Conservation (phyloP, 441 rosid genomes). For the Mallotus japonicus region DNA sequence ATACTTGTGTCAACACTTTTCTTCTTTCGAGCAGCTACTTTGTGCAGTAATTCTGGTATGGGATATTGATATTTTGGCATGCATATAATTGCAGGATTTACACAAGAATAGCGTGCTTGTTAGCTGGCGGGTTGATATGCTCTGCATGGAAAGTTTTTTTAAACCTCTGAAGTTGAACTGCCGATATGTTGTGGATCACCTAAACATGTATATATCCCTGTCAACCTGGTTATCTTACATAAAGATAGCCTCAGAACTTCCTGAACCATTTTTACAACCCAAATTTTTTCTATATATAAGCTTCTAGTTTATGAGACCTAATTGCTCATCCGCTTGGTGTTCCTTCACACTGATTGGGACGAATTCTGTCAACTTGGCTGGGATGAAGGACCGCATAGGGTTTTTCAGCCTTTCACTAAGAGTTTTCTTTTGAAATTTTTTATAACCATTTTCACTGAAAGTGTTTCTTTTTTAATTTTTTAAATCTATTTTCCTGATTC, state of each 20-base stretch:
- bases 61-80: conserved; percentile 71
- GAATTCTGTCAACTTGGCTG: conserved; percentile 18
- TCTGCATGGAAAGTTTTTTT: conserved; percentile 65
- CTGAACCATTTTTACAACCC: conserved; percentile 12
- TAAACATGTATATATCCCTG: conserved; percentile 29
- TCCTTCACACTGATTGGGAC: conserved; percentile 18
- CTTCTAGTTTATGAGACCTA: conserved; percentile 17
- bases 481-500: background rate
- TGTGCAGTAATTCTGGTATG: conserved; percentile 34
- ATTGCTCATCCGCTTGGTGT: background rate
- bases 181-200: conserved; percentile 41
- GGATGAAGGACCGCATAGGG: background rate
- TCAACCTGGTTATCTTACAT: conserved; percentile 29
- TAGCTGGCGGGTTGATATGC: conserved; percentile 79
- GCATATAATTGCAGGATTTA: conserved; percentile 72
- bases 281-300: conserved; percentile 4
- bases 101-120: conserved; percentile 71
- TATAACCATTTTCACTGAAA: background rate
- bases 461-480: too few relatives aligned
- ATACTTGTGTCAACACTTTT: conserved; percentile 30
- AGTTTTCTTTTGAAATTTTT: background rate
- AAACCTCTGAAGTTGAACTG: conserved; percentile 51
- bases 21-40: conserved; percentile 38
- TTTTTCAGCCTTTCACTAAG: background rate
- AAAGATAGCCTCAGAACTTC: conserved; percentile 32